Conservation (phyloP, 345 rosid species). For the Anastatica hierochuntica region DNA sequence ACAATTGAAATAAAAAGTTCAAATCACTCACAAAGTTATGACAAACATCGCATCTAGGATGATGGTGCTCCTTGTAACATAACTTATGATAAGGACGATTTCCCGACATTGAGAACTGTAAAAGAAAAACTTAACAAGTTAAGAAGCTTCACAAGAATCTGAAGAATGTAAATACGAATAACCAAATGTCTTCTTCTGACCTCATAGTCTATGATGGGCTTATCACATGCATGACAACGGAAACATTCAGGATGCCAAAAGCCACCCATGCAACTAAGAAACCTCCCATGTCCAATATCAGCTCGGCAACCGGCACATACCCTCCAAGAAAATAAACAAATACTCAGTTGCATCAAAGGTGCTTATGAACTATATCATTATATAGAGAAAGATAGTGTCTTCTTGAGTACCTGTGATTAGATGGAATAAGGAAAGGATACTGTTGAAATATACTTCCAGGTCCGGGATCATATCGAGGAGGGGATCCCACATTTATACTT, state of each 20-base stretch:
- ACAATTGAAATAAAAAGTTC: no score
- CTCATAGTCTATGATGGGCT: conserved; percentile 84
- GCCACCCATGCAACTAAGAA: conserved; percentile 64
- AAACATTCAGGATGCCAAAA: conserved; percentile 98
- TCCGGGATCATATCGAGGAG: conserved; percentile 42
- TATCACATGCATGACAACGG: conserved; percentile 67
- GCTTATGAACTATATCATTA: background rate
- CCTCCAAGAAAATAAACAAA: conserved; percentile 30
- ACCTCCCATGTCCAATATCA: conserved; percentile 89
- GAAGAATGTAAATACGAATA: no score
- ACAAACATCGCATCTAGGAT: conserved; percentile 98
- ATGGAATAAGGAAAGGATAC: conserved; percentile 42
- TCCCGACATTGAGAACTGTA: conserved; percentile 75
- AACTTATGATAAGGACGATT: conserved; percentile 76
- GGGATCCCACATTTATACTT: conserved; percentile 55
- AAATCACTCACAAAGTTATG: conserved; percentile 76
- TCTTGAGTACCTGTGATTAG: conserved; percentile 45
- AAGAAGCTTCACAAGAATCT: no score
- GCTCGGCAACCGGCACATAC: conserved; percentile 85
- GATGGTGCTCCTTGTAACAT: conserved; percentile 78
- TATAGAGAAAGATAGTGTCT: background rate
- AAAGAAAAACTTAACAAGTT: background rate
- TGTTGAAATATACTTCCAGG: conserved; percentile 39
- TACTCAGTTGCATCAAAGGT: no score
- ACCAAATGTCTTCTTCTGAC: conserved; percentile 19